These are phyloP conservation scores for Diaporthe citri DNA, from an alignment of 2,329 filamentous ascomycete genomes.

Conservation along the genomic window DNA sequence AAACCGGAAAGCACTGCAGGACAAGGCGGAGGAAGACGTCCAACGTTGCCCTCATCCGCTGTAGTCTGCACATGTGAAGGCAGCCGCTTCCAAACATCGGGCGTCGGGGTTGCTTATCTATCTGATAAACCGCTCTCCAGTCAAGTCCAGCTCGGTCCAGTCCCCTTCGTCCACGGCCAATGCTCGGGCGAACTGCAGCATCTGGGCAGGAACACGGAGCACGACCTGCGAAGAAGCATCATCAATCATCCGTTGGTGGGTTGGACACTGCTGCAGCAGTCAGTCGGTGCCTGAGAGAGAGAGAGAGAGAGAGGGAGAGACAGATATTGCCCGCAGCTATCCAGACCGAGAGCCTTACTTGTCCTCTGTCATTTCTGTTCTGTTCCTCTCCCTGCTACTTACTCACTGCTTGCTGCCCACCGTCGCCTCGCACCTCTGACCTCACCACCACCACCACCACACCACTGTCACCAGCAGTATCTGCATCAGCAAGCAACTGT, in stretches of 20 bases:
- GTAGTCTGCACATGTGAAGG: constrained; percentile 17
- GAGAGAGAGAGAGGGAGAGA: constrained; percentile 4
- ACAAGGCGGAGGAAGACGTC: constrained; percentile 1
- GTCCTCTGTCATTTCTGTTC: constrained; percentile 11
- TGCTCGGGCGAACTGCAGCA: constrained; percentile 27
- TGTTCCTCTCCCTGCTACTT: constrained; percentile 8
- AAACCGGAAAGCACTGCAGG: constrained; percentile 15
- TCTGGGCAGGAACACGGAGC: constrained; percentile 23
- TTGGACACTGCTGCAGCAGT: constrained; percentile 17
- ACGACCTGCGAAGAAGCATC: constrained; percentile 26
- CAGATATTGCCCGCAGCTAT: constrained; percentile 18
- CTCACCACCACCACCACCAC: background rate
- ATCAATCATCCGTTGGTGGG: constrained; percentile 28
- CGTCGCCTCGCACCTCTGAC: constrained; percentile 3
- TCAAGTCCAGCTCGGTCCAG: background rate
- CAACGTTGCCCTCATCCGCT: background rate
- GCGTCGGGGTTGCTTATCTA: constrained; percentile 13
- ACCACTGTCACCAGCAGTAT: background rate
- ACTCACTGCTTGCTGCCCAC: background rate
- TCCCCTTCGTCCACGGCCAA: constrained; percentile 5
- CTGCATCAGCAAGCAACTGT: background rate
- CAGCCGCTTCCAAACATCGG: background rate
- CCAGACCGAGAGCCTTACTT: constrained; percentile 5
- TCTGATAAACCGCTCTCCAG: constrained; percentile 28
- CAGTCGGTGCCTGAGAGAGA: constrained; percentile 21